Evolutionary conservation across 345 rosid species (phyloP).

Genomic region (Ceriops decandra): DNA sequence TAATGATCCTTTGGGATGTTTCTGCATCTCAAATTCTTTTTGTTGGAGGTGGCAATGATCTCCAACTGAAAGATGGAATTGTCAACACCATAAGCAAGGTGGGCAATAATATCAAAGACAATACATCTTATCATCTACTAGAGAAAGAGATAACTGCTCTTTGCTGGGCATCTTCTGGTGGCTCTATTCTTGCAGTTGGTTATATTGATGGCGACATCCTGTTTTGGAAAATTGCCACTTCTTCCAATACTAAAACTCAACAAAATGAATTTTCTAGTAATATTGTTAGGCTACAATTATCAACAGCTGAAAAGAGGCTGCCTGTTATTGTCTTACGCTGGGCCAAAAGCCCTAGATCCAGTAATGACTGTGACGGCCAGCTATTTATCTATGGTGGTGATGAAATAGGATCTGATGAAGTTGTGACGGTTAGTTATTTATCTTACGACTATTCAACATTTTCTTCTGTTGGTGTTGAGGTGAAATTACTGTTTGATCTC

Average conservation of each 20-base stretch:
- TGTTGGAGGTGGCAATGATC: slow-evolving; percentile 67
- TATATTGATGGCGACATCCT: slow-evolving; percentile 84
- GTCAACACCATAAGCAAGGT: slow-evolving; percentile 33
- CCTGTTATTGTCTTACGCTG: slow-evolving; percentile 76
- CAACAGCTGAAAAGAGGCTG: slow-evolving; percentile 65
- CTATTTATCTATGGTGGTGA: slow-evolving; percentile 86
- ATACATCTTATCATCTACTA: slow-evolving; percentile 28
- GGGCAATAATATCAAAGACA: slow-evolving; percentile 28
- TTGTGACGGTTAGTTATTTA: slow-evolving; percentile 52
- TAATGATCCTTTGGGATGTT: slow-evolving; percentile 80
- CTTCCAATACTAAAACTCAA: slow-evolving; percentile 32
- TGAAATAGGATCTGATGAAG: slow-evolving; percentile 81
- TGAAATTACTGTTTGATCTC: no score
- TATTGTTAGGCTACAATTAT: slow-evolving; percentile 65
- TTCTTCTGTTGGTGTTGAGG: not conserved
- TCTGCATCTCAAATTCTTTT: slow-evolving; percentile 51
- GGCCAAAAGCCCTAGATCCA: slow-evolving; percentile 44
- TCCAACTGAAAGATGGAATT: slow-evolving; percentile 45
- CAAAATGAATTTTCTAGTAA: slow-evolving; percentile 40
- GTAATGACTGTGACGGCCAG: slow-evolving; percentile 47
- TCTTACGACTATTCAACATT: not conserved
- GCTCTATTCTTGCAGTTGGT: slow-evolving; percentile 83
- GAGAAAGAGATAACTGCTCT: slow-evolving; percentile 84
- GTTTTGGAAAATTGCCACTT: slow-evolving; percentile 58
- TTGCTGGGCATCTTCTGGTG: slow-evolving; percentile 82